phyloP scores from a whole-genome alignment of 2,329 filamentous ascomycete genomes.

The Cordyceps farinosa region DNA sequence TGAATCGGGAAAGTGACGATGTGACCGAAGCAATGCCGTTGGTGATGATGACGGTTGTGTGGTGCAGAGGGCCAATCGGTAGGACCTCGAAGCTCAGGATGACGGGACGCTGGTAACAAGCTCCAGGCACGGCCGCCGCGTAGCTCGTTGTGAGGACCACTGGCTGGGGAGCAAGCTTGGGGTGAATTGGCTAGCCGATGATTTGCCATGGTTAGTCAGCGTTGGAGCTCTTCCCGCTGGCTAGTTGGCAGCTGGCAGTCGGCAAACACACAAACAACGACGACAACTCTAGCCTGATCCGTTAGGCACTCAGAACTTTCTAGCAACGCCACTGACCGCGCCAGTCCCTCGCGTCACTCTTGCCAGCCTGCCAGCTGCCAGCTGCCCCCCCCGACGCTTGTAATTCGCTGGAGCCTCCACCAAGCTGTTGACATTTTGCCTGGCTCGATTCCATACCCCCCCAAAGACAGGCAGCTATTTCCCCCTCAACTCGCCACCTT shows the following conservation, averaged over 20 bases:
- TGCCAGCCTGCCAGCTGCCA: neutral
- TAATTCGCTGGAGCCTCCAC: constrained; percentile 13
- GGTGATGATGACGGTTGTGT: constrained; percentile 3
- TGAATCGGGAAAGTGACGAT: neutral
- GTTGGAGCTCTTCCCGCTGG: neutral
- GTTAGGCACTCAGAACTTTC: constrained; percentile 10
- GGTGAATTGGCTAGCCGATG: constrained; percentile 17
- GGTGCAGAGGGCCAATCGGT: constrained; percentile 9
- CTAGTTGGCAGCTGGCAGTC: neutral
- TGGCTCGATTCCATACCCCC: constrained; percentile 9
- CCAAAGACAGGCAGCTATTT: neutral
- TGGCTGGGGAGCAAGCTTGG: constrained; percentile 18
- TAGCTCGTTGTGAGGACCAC: constrained; percentile 27
- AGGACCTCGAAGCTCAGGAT: constrained; percentile 18
- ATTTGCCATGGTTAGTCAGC: constrained; percentile 17
- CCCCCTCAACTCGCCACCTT: constrained; percentile 10
- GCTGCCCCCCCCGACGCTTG: neutral
- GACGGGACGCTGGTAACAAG: constrained; percentile 27
- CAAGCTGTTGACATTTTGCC: constrained; percentile 9
- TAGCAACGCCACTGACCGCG: constrained; percentile 9
- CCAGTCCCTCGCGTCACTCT: constrained; percentile 13
- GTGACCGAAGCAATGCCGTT: neutral
- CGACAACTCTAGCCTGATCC: neutral
- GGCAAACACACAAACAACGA: neutral
- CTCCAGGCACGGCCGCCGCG: constrained; percentile 44